Percentiles rank a stretch among this genome's conserved stretches.
These are phyloP conservation scores for Mycena galopus DNA, from an alignment of 768 basidiomycete genomes.

Conservation along the genomic window DNA sequence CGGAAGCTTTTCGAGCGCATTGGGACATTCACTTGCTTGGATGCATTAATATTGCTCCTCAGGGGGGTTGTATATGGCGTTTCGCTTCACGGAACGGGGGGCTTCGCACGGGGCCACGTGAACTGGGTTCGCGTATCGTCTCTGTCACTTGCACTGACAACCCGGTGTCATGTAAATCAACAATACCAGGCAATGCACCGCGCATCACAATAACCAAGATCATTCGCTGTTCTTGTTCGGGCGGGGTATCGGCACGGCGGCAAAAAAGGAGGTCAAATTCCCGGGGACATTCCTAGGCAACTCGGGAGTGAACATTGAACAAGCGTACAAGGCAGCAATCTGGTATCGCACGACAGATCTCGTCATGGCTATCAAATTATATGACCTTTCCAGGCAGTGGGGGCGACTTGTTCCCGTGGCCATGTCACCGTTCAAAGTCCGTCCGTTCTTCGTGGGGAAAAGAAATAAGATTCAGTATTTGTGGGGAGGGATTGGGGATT, in stretches of 20 bases:
- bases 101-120: constrained; percentile 4
- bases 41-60: not conserved
- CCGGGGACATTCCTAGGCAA: constrained; percentile 1
- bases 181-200: not conserved
- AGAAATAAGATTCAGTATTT: not conserved
- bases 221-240: not conserved
- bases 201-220: not conserved
- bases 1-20: constrained; percentile 5
- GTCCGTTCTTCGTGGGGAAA: constrained; percentile 15
- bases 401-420: constrained; percentile 13
- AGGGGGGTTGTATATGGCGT: too few relatives aligned
- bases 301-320: not conserved
- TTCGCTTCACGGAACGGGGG: not conserved
- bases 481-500: too few relatives aligned
- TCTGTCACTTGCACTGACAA: not conserved
- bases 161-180: not conserved
- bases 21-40: too few relatives aligned
- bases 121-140: not conserved
- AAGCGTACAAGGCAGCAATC: constrained; percentile 24
- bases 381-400: constrained; percentile 24
- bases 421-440: constrained; percentile 27
- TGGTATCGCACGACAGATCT: constrained; percentile 17
- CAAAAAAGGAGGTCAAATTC: not conserved
- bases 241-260: not conserved
- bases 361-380: constrained; percentile 7